Conservation (phyloP, 2,329 filamentous ascomycete genomes). For the Alternaria brassicicola region DNA sequence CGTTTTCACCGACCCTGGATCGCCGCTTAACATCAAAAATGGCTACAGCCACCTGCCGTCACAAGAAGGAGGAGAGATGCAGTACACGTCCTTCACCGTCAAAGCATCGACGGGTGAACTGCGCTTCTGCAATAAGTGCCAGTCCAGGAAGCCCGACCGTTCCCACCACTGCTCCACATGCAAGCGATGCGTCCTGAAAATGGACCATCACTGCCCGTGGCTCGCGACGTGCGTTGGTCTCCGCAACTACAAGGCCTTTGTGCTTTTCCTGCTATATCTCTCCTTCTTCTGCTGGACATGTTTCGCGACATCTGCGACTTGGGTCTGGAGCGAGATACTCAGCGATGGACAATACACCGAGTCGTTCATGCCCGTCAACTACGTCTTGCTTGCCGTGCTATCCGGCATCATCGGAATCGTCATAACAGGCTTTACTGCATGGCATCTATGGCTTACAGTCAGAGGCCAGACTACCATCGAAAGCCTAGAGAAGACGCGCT, state of each 20-base stretch:
- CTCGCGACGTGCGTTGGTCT: conserved; percentile 93
- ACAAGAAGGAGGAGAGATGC: conserved; percentile 60
- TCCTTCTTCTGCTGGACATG: conserved; percentile 82
- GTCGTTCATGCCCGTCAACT: conserved; percentile 84
- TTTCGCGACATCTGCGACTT: conserved; percentile 76
- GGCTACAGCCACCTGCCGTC: conserved; percentile 84
- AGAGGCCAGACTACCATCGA: conserved; percentile 93
- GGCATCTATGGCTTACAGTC: conserved; percentile 84
- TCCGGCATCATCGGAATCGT: conserved; percentile 91
- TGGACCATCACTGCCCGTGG: conserved; percentile 99
- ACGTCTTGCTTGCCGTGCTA: conserved; percentile 83
- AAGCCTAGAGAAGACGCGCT: conserved; percentile 92
- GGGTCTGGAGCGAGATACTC: conserved; percentile 86
- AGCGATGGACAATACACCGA: conserved; percentile 73
- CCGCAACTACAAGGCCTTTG: conserved; percentile 92
- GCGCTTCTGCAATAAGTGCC: conserved; percentile 97
- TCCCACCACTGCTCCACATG: conserved; percentile 97
- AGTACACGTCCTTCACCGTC: conserved; percentile 81
- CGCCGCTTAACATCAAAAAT: conserved; percentile 56
- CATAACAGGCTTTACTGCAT: conserved; percentile 83
- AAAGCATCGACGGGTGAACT: conserved; percentile 81
- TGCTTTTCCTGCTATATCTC: conserved; percentile 90
- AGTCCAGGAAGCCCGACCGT: conserved; percentile 90
- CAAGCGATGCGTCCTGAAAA: conserved; percentile 92
- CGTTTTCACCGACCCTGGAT: conserved; percentile 89